A percentile compares a stretch with the other conserved stretches of the same genome.
Conservation (phyloP, 768 basidiomycete species). For the Mycena sanguinolenta region DNA sequence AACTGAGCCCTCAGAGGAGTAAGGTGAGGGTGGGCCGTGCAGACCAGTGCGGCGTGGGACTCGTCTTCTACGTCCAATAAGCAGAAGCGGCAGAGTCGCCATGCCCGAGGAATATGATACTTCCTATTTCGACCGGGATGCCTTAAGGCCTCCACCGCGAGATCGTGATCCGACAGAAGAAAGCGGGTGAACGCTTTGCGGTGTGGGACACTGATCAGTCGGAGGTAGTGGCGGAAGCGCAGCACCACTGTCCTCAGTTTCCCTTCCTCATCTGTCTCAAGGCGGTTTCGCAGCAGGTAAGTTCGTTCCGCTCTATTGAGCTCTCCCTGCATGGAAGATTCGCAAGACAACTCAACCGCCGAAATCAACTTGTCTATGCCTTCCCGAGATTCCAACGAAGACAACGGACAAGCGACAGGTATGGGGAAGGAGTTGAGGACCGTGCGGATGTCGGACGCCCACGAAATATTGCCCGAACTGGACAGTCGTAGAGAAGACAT, state of each 20-base stretch:
- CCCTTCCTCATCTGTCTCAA: constrained; percentile 9
- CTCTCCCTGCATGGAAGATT: background rate
- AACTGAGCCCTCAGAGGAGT: too few relatives aligned
- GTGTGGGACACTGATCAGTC: too few relatives aligned
- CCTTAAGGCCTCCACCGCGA: constrained; percentile 22
- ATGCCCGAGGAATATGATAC: background rate
- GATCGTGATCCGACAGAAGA: too few relatives aligned
- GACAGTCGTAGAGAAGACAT: constrained; percentile 6
- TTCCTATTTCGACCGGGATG: background rate
- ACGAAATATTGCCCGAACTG: background rate
- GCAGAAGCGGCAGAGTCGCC: background rate
- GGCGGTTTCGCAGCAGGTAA: constrained; percentile 10
- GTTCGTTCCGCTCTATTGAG: constrained; percentile 8
- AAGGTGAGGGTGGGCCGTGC: too few relatives aligned
- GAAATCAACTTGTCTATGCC: constrained; percentile 10
- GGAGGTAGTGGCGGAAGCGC: constrained; percentile 20
- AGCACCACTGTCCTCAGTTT: constrained; percentile 4
- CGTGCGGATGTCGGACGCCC: constrained; percentile 19
- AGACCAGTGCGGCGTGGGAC: background rate
- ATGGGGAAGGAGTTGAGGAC: constrained; percentile 21
- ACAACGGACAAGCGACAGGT: background rate
- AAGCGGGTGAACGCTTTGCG: too few relatives aligned
- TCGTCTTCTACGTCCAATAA: background rate
- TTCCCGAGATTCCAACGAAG: constrained; percentile 7
- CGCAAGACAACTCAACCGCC: constrained; percentile 1